Base-by-base conservation (phyloP, 1,284 basidiomycete genomes). In the Paramarasmius palmivorus region DNA sequence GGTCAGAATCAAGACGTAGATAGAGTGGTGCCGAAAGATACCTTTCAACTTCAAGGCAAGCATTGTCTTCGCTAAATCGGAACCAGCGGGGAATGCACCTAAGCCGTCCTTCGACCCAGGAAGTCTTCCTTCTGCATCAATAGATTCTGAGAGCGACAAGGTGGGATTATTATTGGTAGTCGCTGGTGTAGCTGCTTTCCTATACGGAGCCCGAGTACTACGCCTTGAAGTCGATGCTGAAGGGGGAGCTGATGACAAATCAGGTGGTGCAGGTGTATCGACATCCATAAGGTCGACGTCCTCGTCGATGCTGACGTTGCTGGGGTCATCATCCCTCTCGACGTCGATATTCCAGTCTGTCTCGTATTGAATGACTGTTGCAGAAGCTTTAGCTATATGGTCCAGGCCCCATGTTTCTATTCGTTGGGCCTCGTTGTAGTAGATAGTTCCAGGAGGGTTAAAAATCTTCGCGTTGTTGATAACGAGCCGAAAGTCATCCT, bases 321-420 rank as follows among this genome's bases (percentile, higher is more conserved):
- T 71, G 57, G 40, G 12, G 29, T 83, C 79, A 22, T 86, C 86
- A 44, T 90, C 87, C 39, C 77, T 79, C 61, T 89, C 88, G n/a
- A 88, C 73, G 53, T 90, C 87, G 53, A 90, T 86, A 59, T 88
- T 90, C 88, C 88, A 91, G 64, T 91, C 86, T 0, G 85, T 82
- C 68, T 90, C 88, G 65, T 85, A 88, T 54, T 90, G 87, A 57
- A 90, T 88, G 40, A 92, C 88, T 15, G 81, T 86, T 0, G 79
- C 71, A 1, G 86, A 75, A 0, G 84, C 85, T 57, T 84, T 86
- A 41, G 77, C 63, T 61, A 92, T 89, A 58, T 88, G 86, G 10
- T 90, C 87, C 19, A 88, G 70, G 2, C 79, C 86, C 77, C 79
- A 91, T 0, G 65, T 60, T 59, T 90, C 86, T 35, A 91, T 77